A percentile compares a stretch with the other conserved stretches of the same genome.
phyloP scores from a whole-genome alignment of 352 stramenopile species.

The Pythium utonaiense region DNA sequence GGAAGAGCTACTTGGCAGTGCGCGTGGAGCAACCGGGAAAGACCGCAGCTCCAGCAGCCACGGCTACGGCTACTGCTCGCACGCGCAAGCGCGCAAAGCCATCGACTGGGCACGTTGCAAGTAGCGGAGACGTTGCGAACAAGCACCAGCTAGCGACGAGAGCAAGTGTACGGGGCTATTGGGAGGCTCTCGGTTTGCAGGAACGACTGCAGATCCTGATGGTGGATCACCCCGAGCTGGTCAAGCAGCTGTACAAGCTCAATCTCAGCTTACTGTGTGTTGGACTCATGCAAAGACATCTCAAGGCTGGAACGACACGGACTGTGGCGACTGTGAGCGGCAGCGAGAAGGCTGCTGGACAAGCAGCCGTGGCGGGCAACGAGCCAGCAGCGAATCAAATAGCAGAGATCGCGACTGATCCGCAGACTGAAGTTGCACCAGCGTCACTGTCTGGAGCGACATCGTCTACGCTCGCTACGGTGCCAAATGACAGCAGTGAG shows the following conservation, averaged over 20 bases:
- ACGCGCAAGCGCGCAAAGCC: conserved; percentile 46
- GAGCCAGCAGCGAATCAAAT: background rate
- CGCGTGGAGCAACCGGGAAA: conserved; percentile 22
- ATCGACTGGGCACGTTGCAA: background rate
- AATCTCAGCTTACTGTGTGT: conserved; percentile 82
- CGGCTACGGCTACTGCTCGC: background rate
- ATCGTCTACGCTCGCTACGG: background rate
- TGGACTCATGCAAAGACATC: conserved; percentile 76
- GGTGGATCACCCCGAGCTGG: conserved; percentile 73
- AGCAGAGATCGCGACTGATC: background rate
- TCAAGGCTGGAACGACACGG: conserved; percentile 42
- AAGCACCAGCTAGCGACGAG: conserved; percentile 16
- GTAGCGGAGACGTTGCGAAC: background rate
- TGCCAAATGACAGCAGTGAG: conserved; percentile 29
- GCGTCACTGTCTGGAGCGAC: background rate
- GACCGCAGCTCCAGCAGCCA: background rate
- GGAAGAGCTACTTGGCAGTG: conserved; percentile 58
- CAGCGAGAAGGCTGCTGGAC: background rate
- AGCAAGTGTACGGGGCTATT: conserved; percentile 50
- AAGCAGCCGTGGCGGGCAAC: background rate
- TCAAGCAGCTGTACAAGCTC: conserved; percentile 87
- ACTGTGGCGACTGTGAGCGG: background rate
- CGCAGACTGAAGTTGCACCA: background rate
- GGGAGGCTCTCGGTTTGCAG: conserved; percentile 53
- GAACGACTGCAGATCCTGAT: conserved; percentile 79